Evolutionary conservation across 2,329 filamentous ascomycete genomes (phyloP), one percentile per base, ranked within the genome.

Genomic region (Trichoderma sp.): DNA sequence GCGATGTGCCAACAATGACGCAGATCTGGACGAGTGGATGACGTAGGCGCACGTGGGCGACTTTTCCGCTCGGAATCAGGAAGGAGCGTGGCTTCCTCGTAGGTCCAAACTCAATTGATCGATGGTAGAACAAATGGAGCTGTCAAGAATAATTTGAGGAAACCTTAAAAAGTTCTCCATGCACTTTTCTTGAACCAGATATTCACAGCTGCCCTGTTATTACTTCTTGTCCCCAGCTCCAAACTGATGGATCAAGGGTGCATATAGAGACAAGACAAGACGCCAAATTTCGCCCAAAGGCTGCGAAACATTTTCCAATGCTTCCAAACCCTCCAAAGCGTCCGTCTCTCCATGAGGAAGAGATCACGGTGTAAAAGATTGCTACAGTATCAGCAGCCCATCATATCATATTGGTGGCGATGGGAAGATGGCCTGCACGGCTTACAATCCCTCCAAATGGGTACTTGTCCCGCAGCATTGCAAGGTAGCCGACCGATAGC

Each of bases 31-130:
- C 27, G 35, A 64, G 63, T 65, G 60, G 31, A 76, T 76, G 75
- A 76, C 75, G 71, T 76, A 76, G 59, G 6, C 45, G 65, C 71
- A 67, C 64, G 53, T 75, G 72, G 31, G n/a, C 29, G 33, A 53
- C 24, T 35, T 7, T 75, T 31, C 38, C 27, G 64, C 33, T 62
- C 27, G 21, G 16, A n/a, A 33, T 62, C 8, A 33, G 35, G 45
- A 68, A 60, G 64, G 64, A 41, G 35, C 29, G 24, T 41, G 9
- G 31, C 35, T n/a, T 3, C 14, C 21, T 60, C 8, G 21, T 65
- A 68, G 50, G 35, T 59, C 50, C 33, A 68, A 75, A 75, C 50
- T 75, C 72, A 75, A 75, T 75, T 75, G 72, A 56, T 16, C 5
- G 2, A 53, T 3, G 45, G n/a, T 11, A 12, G 45, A 53, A 53